Base-by-base conservation (phyloP, 2,329 filamentous ascomycete genomes). In the Talaromyces verruculosus region DNA sequence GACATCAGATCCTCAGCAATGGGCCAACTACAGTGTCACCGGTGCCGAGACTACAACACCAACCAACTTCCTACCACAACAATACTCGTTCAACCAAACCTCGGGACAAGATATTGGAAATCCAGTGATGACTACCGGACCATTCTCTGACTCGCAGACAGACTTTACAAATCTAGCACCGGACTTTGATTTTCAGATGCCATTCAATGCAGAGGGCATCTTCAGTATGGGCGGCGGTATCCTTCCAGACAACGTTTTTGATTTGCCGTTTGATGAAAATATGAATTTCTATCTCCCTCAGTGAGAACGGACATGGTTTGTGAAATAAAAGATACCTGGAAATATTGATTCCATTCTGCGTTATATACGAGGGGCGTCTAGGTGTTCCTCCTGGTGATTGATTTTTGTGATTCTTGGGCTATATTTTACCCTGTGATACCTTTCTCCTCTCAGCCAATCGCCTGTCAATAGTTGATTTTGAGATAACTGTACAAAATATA, bases 181-280 rank as follows among this genome's bases (percentile, higher is more conserved):
- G 0, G 75, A 75, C 8, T 43, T 77, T 8, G 73, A 69, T 0
- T 67, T 73, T 57, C 72, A 72, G 45, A 69, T 72, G 2, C 68
- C 68, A 0, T 72, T 75, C 37, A 71, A 74, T 37, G 67, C 75
- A 13, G 72, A 75, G 58, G 71, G 73, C 58, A 62, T 78, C 41
- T 72, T 73, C 45, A 70, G 70, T 3, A 59, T 79, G 66, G 76
- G 72, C 2, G 73, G 72, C 2, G 73, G 66, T 59, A 73, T 78
- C 69, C 63, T 78, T 41, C 75, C 74, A 1, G 76, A 77, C 25
- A 74, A 74, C 13, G 63, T 78, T 30, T 73, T 78, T 49, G 57
- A 63, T 49, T 57, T 68, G 25, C 64, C 67, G 22, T 41, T 65
- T 43, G 65, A 68, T 37, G 37, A 39, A 15, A 65, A 67, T 57